Evolutionary conservation across 352 stramenopile species (phyloP).

Genomic region (Phytophthora sp.): DNA sequence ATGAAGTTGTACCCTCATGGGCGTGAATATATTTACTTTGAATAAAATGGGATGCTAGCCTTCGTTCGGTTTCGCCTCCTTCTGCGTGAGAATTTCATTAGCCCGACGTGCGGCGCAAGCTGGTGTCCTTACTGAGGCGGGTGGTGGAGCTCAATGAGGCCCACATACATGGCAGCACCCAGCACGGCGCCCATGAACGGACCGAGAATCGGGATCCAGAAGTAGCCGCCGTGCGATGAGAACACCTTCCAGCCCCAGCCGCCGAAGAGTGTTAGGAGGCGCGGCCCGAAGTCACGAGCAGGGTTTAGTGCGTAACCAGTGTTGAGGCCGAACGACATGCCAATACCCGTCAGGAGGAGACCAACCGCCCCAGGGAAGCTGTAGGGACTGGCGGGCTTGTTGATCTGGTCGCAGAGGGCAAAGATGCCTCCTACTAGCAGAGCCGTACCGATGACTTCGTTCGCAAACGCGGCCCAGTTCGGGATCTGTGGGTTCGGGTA

Average conservation of each 20-base stretch:
- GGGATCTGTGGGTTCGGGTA: slow-evolving; percentile 76
- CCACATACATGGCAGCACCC: slow-evolving; percentile 68
- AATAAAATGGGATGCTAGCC: slow-evolving; percentile 24
- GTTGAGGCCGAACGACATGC: slow-evolving; percentile 81
- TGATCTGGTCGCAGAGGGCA: slow-evolving; percentile 69
- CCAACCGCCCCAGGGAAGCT: slow-evolving; percentile 77
- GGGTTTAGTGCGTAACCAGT: slow-evolving; percentile 79
- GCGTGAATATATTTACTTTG: slow-evolving; percentile 8
- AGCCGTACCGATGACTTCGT: slow-evolving; percentile 67
- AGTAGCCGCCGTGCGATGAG: slow-evolving; percentile 71
- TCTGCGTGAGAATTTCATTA: background rate
- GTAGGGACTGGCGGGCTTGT: slow-evolving; percentile 69
- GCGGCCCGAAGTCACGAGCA: slow-evolving; percentile 71
- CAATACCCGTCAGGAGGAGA: slow-evolving; percentile 71
- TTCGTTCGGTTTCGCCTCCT: slow-evolving; percentile 28
- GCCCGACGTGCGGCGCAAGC: no score
- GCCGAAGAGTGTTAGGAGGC: slow-evolving; percentile 58
- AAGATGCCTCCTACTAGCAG: slow-evolving; percentile 72
- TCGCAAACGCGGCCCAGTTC: slow-evolving; percentile 60
- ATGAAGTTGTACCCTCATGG: no score
- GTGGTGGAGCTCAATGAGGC: slow-evolving; percentile 70
- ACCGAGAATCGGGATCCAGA: slow-evolving; percentile 76
- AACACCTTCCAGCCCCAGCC: slow-evolving; percentile 76
- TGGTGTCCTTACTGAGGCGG: slow-evolving; percentile 43
- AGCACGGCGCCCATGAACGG: slow-evolving; percentile 72